Evolutionary conservation across 2,329 filamentous ascomycete genomes (phyloP).

Genomic region (Aspergillus vadensis): DNA sequence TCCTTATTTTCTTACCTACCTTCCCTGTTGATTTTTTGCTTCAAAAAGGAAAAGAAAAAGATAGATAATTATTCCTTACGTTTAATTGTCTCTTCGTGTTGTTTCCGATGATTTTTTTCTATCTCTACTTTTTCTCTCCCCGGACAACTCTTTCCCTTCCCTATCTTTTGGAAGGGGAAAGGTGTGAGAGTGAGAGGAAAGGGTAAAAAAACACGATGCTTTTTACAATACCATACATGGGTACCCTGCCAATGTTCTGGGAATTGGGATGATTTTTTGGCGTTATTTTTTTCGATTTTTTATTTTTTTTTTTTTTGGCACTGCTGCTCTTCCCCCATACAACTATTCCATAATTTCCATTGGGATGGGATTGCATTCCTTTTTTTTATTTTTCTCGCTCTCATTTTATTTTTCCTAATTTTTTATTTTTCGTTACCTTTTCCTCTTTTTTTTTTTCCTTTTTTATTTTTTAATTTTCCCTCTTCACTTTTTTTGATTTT

Average conservation of each 20-base stretch:
- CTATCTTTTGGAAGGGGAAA: neutral
- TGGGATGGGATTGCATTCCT: neutral
- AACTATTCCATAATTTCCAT: neutral
- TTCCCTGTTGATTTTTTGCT: neutral
- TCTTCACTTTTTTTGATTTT: no score
- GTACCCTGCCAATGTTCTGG: conserved; percentile 8
- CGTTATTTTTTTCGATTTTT: conserved; percentile 10
- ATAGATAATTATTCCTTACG: neutral
- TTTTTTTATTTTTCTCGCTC: neutral
- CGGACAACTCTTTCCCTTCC: neutral
- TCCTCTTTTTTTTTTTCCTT: no score
- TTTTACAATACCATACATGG: conserved; percentile 15
- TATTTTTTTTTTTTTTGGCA: conserved; percentile 5
- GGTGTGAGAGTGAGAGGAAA: neutral
- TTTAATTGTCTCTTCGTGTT: conserved; percentile 7
- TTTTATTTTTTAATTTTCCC: no score
- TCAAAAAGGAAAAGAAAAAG: neutral
- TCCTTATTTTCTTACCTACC: neutral
- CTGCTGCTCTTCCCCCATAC: neutral
- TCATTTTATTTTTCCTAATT: no score
- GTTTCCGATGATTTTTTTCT: conserved; percentile 8
- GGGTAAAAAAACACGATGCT: neutral
- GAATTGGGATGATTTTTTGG: conserved; percentile 12
- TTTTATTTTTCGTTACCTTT: no score
- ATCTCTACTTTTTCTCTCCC: neutral